Conservation (phyloP, 768 basidiomycete genomes). For the Lyophyllum atratum region DNA sequence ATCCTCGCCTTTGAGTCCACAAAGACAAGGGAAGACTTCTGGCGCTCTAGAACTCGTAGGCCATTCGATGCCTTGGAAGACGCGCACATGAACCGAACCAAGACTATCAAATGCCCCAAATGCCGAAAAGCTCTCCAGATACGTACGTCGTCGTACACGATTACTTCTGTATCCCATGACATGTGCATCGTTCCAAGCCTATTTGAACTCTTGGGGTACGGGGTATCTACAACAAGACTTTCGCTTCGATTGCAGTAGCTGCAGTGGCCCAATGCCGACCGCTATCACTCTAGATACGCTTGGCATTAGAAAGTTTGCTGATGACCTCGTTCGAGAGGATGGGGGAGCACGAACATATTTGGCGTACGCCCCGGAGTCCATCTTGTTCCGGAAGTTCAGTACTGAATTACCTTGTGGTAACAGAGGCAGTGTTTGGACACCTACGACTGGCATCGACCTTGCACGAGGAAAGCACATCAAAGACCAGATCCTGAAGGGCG, state of each 20-base stretch:
- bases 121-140: neutral
- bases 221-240: conserved; percentile 18
- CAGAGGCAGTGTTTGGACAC: conserved; percentile 5
- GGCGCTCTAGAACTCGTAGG: neutral
- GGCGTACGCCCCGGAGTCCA: conserved; percentile 3
- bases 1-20: conserved; percentile 3
- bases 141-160: neutral
- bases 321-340: conserved; percentile 13
- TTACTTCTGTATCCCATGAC: no score
- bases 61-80: conserved; percentile 11
- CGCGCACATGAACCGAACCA: neutral
- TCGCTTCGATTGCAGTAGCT: conserved; percentile 9
- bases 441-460: neutral
- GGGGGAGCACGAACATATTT: neutral
- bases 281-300: neutral
- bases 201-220: conserved; percentile 13
- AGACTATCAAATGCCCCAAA: conserved; percentile 5
- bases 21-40: neutral
- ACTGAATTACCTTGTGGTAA: neutral
- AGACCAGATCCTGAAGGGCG: neutral
- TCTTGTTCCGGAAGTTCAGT: neutral
- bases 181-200: neutral
- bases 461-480: conserved; percentile 1
- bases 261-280: neutral
- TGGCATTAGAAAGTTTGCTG: conserved; percentile 12